Conservation (phyloP, 176 grass and related monocot genomes). For the Bolboschoenus planiculmis region DNA sequence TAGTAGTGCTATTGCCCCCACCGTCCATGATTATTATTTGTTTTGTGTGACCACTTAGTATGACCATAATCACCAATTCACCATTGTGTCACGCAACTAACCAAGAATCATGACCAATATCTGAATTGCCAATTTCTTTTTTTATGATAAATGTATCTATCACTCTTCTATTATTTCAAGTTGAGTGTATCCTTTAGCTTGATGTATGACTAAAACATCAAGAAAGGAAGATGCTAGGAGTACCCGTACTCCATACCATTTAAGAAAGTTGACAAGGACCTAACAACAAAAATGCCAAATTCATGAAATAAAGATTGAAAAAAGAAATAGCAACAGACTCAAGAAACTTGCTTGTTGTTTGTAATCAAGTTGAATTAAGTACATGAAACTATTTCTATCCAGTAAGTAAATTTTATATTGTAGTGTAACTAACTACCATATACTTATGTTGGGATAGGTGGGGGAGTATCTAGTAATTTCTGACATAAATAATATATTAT, state of each 20-base stretch:
- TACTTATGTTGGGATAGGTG: background rate
- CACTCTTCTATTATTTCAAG: background rate
- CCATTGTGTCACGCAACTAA: conserved; percentile 5
- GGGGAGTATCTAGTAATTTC: background rate
- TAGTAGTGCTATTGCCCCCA: background rate
- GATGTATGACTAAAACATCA: background rate
- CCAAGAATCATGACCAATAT: background rate
- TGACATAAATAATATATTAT: background rate
- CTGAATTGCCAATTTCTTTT: background rate
- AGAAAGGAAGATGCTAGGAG: background rate
- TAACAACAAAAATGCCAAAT: background rate
- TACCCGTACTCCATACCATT: background rate
- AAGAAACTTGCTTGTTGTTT: background rate
- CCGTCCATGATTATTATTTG: background rate
- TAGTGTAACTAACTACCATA: background rate
- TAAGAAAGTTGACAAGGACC: background rate
- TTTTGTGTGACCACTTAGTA: background rate
- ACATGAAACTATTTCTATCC: background rate
- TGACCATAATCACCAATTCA: background rate
- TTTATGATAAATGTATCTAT: background rate
- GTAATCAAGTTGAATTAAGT: background rate
- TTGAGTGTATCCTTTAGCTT: background rate
- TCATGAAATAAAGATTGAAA: background rate
- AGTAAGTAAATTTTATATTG: background rate
- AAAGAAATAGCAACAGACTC: background rate